A percentile compares a stretch with the other conserved stretches of the same genome.
These are phyloP conservation scores for Geotrichum histeridarum DNA, from an alignment of 1,139 yeast genomes.

Conservation along the genomic window DNA sequence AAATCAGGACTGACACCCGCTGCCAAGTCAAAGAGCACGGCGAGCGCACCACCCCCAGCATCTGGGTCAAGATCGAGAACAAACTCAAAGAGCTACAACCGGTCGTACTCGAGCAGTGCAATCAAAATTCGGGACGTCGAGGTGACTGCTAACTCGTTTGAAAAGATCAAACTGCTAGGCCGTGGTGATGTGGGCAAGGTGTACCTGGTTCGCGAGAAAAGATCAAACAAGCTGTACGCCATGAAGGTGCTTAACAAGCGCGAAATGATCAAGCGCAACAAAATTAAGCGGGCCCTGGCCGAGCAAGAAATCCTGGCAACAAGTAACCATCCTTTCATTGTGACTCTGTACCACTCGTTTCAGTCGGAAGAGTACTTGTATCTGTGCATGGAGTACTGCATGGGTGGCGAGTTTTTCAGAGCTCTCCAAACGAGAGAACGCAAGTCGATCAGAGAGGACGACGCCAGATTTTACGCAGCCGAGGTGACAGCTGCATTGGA, in stretches of 20 bases:
- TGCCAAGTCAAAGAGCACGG: neutral
- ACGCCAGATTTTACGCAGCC: constrained; percentile 91
- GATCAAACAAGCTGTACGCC: constrained; percentile 71
- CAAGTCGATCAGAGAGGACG: constrained; percentile 81
- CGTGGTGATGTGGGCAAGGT: constrained; percentile 98
- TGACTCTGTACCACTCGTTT: constrained; percentile 91
- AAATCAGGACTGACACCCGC: neutral
- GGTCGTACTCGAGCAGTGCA: constrained; percentile 64
- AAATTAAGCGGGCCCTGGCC: constrained; percentile 88
- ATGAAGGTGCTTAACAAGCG: constrained; percentile 86
- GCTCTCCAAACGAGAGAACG: constrained; percentile 89
- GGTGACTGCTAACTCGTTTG: constrained; percentile 83
- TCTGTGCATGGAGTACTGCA: constrained; percentile 96
- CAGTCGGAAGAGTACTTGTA: constrained; percentile 92
- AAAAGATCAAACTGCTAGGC: constrained; percentile 80
- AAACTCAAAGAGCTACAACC: constrained; percentile 28
- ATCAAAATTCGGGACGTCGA: constrained; percentile 70
- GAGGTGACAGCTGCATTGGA: constrained; percentile 97
- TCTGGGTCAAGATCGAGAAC: constrained; percentile 34
- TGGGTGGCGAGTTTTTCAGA: constrained; percentile 98
- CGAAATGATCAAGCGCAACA: constrained; percentile 93
- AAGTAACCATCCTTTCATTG: constrained; percentile 94
- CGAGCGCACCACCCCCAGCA: neutral
- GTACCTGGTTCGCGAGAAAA: constrained; percentile 78
- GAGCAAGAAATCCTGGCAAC: constrained; percentile 96